Conservation (phyloP, 2,329 filamentous ascomycete species). For the Ceratocystis colombiana region DNA sequence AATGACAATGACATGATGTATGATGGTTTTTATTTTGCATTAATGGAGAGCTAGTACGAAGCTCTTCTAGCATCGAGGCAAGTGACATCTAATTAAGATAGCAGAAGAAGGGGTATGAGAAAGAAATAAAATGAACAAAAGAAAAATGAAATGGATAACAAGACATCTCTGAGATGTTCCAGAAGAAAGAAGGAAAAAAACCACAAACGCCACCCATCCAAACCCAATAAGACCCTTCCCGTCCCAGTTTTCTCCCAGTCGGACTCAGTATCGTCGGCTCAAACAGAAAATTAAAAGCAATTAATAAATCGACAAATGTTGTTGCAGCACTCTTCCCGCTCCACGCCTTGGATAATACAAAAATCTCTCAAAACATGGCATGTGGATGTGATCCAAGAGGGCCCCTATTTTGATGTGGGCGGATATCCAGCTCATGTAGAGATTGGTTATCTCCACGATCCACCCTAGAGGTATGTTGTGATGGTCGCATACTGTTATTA, state of each 20-base stretch:
- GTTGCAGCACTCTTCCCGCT: not conserved
- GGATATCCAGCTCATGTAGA: constrained; percentile 15
- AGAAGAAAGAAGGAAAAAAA: not conserved
- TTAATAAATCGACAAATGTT: not conserved
- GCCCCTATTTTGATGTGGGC: constrained; percentile 19
- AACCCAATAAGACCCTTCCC: not conserved
- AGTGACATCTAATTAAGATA: not conserved
- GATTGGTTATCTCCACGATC: constrained; percentile 11
- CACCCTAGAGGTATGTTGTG: not conserved
- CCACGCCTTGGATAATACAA: not conserved
- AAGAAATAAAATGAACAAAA: constrained; percentile 1
- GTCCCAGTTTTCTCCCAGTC: not conserved
- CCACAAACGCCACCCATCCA: constrained; percentile 10
- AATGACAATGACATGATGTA: not conserved
- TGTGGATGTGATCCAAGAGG: constrained; percentile 22
- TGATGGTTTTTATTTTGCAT: not conserved
- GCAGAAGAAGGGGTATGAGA: constrained; percentile 9
- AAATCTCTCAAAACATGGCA: constrained; percentile 9
- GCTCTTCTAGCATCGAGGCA: not conserved
- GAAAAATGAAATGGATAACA: not conserved
- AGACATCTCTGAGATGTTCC: no score
- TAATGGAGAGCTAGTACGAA: not conserved
- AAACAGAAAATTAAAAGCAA: not conserved
- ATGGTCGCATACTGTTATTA: not conserved
- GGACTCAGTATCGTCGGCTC: not conserved